phyloP scores from a whole-genome alignment of 306 rosid genomes.

The Acmispon strigosus region DNA sequence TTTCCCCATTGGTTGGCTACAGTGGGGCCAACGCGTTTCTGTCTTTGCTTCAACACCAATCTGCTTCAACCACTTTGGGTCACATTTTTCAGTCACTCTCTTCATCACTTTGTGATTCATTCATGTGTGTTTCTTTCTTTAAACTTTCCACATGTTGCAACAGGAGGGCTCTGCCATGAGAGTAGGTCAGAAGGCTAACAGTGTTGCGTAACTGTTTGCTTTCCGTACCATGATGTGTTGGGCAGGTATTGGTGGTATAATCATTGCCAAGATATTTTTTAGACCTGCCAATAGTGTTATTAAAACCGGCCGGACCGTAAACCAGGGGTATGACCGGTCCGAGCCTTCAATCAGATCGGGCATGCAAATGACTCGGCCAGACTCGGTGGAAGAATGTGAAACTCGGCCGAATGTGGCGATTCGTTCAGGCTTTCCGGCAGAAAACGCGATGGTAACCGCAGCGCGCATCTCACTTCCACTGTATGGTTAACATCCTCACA shows the following conservation, averaged over 20 bases:
- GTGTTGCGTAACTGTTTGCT: slow-evolving; percentile 14
- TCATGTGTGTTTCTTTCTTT: neutral
- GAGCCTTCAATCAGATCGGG: too few species aligned
- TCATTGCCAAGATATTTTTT: slow-evolving; percentile 14
- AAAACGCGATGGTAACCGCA: too few species aligned
- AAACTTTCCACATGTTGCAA: slow-evolving; percentile 11
- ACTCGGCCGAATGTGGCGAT: too few species aligned
- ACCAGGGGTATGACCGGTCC: too few species aligned
- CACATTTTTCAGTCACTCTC: neutral
- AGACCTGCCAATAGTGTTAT: too few species aligned
- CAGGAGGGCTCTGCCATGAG: neutral
- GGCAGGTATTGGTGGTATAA: slow-evolving; percentile 16
- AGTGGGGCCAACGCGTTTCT: slow-evolving; percentile 50
- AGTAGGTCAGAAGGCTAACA: neutral
- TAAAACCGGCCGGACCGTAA: too few species aligned
- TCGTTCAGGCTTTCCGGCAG: too few species aligned
- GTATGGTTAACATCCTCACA: too few species aligned
- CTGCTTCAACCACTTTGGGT: slow-evolving; percentile 10
- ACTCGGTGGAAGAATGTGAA: too few species aligned
- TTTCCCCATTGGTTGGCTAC: slow-evolving; percentile 42
- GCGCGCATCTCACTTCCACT: too few species aligned
- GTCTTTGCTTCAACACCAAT: slow-evolving; percentile 34
- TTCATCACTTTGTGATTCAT: neutral
- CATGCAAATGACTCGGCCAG: too few species aligned
- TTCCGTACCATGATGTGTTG: slow-evolving; percentile 16